Percentiles rank a stretch among this genome's conserved stretches.
These are phyloP conservation scores for Saccharum hybrid DNA, from an alignment of 202 grass and related monocot genomes.

Conservation along the genomic window DNA sequence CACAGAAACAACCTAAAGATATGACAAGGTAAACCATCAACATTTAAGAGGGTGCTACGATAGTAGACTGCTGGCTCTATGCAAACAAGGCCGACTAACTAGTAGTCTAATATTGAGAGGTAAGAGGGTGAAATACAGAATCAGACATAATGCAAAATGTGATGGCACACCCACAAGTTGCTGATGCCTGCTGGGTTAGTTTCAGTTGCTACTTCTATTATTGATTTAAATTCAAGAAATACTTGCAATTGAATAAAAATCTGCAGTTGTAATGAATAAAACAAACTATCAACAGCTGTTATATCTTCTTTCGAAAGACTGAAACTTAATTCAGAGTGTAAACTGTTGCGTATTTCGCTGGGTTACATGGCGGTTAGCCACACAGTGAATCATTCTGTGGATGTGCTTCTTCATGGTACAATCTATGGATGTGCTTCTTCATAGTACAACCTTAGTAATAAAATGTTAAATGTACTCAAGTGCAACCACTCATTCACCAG, in stretches of 20 bases:
- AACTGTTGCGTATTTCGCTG: background rate
- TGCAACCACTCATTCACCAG: background rate
- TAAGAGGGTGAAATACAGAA: background rate
- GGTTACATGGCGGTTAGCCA: background rate
- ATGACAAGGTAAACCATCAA: slow-evolving; percentile 2
- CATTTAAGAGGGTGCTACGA: background rate
- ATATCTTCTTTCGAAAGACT: background rate
- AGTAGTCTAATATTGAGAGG: background rate
- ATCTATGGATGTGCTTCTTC: background rate
- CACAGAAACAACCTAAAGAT: background rate
- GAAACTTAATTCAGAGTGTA: background rate
- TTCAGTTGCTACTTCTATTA: slow-evolving; percentile 18
- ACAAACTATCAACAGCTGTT: background rate
- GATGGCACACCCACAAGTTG: background rate
- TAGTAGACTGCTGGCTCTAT: background rate
- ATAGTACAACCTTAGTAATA: background rate
- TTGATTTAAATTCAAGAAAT: slow-evolving; percentile 4
- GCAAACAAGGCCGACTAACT: background rate
- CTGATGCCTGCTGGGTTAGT: background rate
- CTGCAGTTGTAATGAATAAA: background rate
- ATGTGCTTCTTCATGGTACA: background rate
- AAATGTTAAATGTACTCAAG: background rate
- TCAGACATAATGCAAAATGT: background rate
- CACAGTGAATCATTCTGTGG: background rate
- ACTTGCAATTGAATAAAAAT: background rate